These are phyloP conservation scores for Auricularia sp. DNA, from an alignment of 768 basidiomycete species.

Conservation along the genomic window DNA sequence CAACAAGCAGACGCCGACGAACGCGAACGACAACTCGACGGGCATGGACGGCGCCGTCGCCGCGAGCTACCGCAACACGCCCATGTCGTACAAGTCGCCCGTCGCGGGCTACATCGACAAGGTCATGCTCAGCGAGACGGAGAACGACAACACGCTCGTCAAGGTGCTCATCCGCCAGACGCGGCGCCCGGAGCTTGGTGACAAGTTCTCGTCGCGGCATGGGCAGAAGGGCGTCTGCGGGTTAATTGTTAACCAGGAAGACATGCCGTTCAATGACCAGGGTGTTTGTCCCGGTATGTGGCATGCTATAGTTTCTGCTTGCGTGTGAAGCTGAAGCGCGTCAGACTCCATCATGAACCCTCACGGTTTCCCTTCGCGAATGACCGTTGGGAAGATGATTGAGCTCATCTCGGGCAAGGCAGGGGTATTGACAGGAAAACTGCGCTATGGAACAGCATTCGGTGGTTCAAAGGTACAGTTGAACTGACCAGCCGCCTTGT, in stretches of 20 bases:
- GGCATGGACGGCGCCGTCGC: constrained; percentile 67
- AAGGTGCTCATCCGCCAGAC: constrained; percentile 98
- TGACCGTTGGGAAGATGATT: constrained; percentile 99
- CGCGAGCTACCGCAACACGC: constrained; percentile 84
- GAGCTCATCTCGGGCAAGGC: constrained; percentile 97
- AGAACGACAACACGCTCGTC: constrained; percentile 92
- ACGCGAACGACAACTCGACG: constrained; percentile 76
- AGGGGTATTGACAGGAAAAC: constrained; percentile 78
- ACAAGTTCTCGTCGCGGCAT: constrained; percentile 97
- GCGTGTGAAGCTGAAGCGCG: constrained; percentile 1
- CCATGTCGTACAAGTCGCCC: constrained; percentile 89
- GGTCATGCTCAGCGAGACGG: constrained; percentile 93
- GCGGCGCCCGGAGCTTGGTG: constrained; percentile 88
- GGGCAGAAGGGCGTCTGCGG: constrained; percentile 99
- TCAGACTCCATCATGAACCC: constrained; percentile 99
- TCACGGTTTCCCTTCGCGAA: constrained; percentile 97
- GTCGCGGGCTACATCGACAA: constrained; percentile 94
- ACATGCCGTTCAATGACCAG: constrained; percentile 98
- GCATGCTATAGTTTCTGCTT: constrained; percentile 3
- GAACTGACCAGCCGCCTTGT: too few relatives aligned
- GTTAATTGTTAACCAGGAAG: constrained; percentile 95
- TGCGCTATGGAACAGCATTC: constrained; percentile 93
- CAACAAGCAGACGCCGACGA: constrained; percentile 93
- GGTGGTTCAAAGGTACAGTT: constrained; percentile 82
- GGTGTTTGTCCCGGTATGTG: constrained; percentile 80